These are phyloP conservation scores for Eimeria tenella DNA, from an alignment of 169 alveolate species.

Conservation along the genomic window DNA sequence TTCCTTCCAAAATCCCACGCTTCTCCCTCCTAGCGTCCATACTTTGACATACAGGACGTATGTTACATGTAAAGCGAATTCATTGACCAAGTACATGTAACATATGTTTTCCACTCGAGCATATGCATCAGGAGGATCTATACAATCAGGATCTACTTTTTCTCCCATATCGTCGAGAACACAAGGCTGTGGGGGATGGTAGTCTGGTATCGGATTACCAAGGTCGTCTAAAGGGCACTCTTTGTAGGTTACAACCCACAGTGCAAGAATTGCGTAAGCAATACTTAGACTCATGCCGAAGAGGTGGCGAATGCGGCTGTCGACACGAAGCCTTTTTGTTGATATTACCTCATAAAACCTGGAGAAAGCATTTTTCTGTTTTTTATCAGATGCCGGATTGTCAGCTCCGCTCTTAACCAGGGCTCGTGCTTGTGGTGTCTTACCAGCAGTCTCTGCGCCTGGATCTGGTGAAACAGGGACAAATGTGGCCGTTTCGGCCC, in stretches of 20 bases:
- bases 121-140: conserved; percentile 70
- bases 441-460: background rate
- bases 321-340: background rate
- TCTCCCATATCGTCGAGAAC: conserved; percentile 41
- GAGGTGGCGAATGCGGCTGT: conserved; percentile 47
- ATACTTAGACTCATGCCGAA: conserved; percentile 41
- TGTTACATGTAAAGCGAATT: conserved; percentile 48
- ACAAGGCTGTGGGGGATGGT: conserved; percentile 42
- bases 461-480: conserved; percentile 29
- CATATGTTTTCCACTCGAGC: conserved; percentile 52
- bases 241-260: conserved; percentile 40
- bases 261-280: conserved; percentile 6
- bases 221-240: conserved; percentile 58
- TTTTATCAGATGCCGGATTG: background rate
- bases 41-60: conserved; percentile 72
- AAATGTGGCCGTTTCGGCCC: background rate
- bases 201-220: conserved; percentile 34
- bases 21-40: conserved; percentile 72
- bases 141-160: conserved; percentile 35
- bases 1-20: conserved; percentile 61
- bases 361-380: background rate
- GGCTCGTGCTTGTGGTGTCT: conserved; percentile 1
- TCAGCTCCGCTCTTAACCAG: conserved; percentile 43
- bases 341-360: background rate
- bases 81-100: conserved; percentile 63